Evolutionary conservation across 139 green algal species (phyloP), one percentile per base, ranked within the genome.

Genomic region (Tetradesmus lagerheimii): DNA sequence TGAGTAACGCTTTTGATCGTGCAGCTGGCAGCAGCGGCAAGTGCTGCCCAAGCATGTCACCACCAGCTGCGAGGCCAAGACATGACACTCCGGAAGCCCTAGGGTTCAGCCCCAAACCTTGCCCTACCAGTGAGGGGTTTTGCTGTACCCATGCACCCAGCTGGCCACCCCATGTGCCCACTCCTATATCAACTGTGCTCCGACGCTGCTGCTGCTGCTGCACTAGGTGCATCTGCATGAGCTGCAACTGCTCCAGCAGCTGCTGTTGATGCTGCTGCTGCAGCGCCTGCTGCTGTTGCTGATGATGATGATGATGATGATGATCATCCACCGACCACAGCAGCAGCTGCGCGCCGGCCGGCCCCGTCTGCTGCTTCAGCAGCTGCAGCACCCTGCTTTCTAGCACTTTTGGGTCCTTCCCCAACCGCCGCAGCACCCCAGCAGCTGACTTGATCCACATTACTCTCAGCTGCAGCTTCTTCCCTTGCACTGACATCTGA

Each of bases 391-490:
- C 14, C 38, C 38, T 38, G 14, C 6, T 34, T 20, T 88, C 83
- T 3, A 88, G 43, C 1, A 20, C 27, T 14, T 41, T 53, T 31
- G 38, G 37, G 38, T 88, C 64, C 27, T 64, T 39, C 0, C 83
- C 83, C 23, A 64, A 31, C 29, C 64, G 35, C 62, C 83, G 64
- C 39, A 88, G 9, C 50, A 88, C 83, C 11, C 83, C 83, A 43
- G 83, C 64, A 27, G 64, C 62, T 35, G 83, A 80, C 41, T 88
- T 88, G 6, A 88, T 34, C 83, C 83, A 88, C 83, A 88, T 88
- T 0, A 80, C 18, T 41, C 38, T 29, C 25, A 88, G 37, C 83
- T 81, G 37, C 38, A 88, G 16, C 62, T 34, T 16, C 64, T 41
- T 80, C 12, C 83, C 83, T 41, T 39, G 20, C 38, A 80, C 83